Conservation (phyloP, 2,329 filamentous ascomycete species). For the Endocalyx cinctus region DNA sequence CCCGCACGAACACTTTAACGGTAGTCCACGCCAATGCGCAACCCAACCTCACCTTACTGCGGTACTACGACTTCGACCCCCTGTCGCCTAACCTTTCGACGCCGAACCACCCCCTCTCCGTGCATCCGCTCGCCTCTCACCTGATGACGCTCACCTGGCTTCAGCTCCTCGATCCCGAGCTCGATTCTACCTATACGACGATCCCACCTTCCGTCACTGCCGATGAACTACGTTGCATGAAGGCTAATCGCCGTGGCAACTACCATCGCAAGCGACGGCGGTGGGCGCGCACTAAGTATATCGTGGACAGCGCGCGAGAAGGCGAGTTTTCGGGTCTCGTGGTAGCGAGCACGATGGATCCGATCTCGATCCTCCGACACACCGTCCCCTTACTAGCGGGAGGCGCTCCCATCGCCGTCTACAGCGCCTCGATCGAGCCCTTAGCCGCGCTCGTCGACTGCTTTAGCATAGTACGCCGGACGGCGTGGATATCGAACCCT, state of each 20-base stretch:
- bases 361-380: slow-evolving; percentile 68
- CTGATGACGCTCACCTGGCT: slow-evolving; percentile 87
- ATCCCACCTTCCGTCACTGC: slow-evolving; percentile 57
- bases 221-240: slow-evolving; percentile 63
- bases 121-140: slow-evolving; percentile 76
- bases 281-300: slow-evolving; percentile 66
- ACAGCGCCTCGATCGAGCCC: slow-evolving; percentile 75
- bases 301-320: slow-evolving; percentile 69
- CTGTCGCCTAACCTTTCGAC: slow-evolving; percentile 59
- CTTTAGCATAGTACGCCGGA: slow-evolving; percentile 75
- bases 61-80: slow-evolving; percentile 83
- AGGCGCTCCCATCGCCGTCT: slow-evolving; percentile 80
- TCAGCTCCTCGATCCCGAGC: slow-evolving; percentile 73
- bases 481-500: slow-evolving; percentile 62
- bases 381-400: slow-evolving; percentile 76
- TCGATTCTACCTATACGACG: slow-evolving; percentile 68
- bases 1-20: slow-evolving; percentile 70
- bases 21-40: slow-evolving; percentile 78
- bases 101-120: slow-evolving; percentile 51
- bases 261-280: slow-evolving; percentile 87
- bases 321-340: slow-evolving; percentile 82
- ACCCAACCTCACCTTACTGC: slow-evolving; percentile 80
- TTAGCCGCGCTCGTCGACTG: slow-evolving; percentile 73
- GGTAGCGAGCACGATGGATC: slow-evolving; percentile 78
- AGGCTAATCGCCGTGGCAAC: slow-evolving; percentile 74